Percentiles rank a stretch among this genome's conserved stretches.
These are phyloP conservation scores for Vigna reflexopilosa DNA, from an alignment of 306 rosid species.

Conservation along the genomic window DNA sequence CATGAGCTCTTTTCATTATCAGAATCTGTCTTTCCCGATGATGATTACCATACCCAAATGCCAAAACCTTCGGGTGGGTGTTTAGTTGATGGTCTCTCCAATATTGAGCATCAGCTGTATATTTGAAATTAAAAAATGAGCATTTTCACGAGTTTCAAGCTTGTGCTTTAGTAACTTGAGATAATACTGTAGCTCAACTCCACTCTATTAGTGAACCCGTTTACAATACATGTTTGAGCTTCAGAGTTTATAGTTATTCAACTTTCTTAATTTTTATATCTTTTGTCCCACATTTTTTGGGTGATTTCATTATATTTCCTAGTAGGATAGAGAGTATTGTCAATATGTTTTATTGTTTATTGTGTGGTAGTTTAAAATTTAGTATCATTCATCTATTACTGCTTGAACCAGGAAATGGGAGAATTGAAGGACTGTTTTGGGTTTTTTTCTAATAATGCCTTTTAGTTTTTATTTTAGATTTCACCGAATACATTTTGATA, in stretches of 20 bases:
- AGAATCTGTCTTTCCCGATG: constrained; percentile 68
- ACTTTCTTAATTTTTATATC: neutral
- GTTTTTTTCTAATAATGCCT: neutral
- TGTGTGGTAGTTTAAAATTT: neutral
- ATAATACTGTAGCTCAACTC: constrained; percentile 22
- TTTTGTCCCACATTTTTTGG: neutral
- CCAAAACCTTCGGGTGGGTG: constrained; percentile 71
- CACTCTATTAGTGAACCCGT: constrained; percentile 1
- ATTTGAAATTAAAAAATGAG: neutral
- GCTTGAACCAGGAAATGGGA: constrained; percentile 17
- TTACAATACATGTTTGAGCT: neutral
- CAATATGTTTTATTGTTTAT: neutral
- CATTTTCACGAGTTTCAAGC: constrained; percentile 30
- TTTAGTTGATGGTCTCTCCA: constrained; percentile 9
- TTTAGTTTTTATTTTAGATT: neutral
- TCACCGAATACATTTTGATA: constrained; percentile 39
- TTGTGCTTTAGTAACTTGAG: constrained; percentile 22
- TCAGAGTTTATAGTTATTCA: neutral
- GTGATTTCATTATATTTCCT: neutral
- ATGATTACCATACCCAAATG: constrained; percentile 38
- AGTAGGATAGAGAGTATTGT: neutral
- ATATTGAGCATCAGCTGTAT: neutral
- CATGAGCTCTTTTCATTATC: constrained; percentile 69
- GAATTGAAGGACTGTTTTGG: neutral
- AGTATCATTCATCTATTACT: neutral